Conservation (phyloP, 495 filamentous ascomycete species). For the Opeltia flavorubescens region DNA sequence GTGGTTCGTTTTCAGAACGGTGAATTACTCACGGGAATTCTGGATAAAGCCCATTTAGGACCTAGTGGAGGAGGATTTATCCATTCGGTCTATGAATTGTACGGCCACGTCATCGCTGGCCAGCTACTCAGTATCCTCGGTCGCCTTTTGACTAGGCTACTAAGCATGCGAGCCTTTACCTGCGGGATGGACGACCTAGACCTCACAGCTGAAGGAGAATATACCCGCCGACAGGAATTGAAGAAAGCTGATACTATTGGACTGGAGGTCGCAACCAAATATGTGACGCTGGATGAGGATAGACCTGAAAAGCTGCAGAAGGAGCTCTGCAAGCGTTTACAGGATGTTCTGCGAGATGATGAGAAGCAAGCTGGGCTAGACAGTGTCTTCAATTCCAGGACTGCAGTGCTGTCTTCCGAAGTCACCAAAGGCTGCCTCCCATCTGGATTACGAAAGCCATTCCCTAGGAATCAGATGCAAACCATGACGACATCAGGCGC, state of each 20-base stretch:
- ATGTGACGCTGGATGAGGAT: constrained; percentile 69
- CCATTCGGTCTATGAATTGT: constrained; percentile 84
- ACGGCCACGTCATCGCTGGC: constrained; percentile 75
- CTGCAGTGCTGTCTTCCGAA: constrained; percentile 56
- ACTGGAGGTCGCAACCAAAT: constrained; percentile 70
- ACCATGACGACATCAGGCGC: constrained; percentile 95
- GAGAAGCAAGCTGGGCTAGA: constrained; percentile 80
- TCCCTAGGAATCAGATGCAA: constrained; percentile 98
- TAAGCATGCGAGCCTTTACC: constrained; percentile 87
- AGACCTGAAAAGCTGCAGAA: constrained; percentile 43
- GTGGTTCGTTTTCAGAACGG: constrained; percentile 76
- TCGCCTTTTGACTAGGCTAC: constrained; percentile 72
- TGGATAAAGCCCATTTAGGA: constrained; percentile 93
- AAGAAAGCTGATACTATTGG: constrained; percentile 58
- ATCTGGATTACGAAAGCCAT: constrained; percentile 68
- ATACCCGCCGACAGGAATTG: constrained; percentile 52
- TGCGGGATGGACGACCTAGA: constrained; percentile 95
- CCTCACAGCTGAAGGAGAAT: constrained; percentile 70
- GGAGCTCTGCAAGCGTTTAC: constrained; percentile 60
- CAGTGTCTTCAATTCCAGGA: constrained; percentile 62
- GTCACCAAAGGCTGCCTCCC: constrained; percentile 73
- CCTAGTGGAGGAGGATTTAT: constrained; percentile 76
- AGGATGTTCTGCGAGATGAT: constrained; percentile 83
- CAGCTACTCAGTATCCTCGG: constrained; percentile 79
- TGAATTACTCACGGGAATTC: constrained; percentile 75